Conservation (phyloP, 495 filamentous ascomycete genomes). For the Xylaria grammica region DNA sequence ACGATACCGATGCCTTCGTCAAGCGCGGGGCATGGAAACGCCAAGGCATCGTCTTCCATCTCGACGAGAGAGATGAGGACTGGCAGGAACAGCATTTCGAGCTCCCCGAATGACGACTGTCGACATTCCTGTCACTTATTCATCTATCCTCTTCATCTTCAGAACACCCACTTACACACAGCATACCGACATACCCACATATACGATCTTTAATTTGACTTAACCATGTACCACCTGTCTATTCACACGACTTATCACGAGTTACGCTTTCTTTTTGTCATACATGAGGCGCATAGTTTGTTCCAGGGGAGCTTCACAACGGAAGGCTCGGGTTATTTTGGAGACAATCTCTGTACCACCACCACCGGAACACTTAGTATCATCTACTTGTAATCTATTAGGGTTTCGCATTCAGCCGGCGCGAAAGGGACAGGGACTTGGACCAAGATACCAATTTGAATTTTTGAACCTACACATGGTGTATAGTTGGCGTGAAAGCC, state of each 20-base stretch:
- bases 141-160: slow-evolving; percentile 1
- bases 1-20: slow-evolving; percentile 44
- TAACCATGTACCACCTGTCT: no score
- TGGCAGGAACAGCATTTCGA: slow-evolving; percentile 37
- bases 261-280: slow-evolving; percentile 2
- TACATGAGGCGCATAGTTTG: slow-evolving; percentile 3
- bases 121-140: not conserved
- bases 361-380: slow-evolving; percentile 9
- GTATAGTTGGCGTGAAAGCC: no score
- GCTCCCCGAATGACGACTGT: slow-evolving; percentile 26
- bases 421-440: slow-evolving; percentile 9
- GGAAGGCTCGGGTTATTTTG: slow-evolving; percentile 10
- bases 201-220: not conserved
- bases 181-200: slow-evolving; percentile 1
- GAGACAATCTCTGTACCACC: slow-evolving; percentile 17
- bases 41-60: slow-evolving; percentile 51
- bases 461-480: no score
- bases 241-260: not conserved
- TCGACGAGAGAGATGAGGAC: slow-evolving; percentile 28
- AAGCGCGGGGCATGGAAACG: slow-evolving; percentile 57
- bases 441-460: slow-evolving; percentile 18
- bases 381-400: slow-evolving; percentile 20
- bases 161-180: not conserved
- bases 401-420: slow-evolving; percentile 18
- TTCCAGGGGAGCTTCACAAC: not conserved